Conservation (phyloP, 2,329 filamentous ascomycete species). For the Pseudogymnoascus sp. region DNA sequence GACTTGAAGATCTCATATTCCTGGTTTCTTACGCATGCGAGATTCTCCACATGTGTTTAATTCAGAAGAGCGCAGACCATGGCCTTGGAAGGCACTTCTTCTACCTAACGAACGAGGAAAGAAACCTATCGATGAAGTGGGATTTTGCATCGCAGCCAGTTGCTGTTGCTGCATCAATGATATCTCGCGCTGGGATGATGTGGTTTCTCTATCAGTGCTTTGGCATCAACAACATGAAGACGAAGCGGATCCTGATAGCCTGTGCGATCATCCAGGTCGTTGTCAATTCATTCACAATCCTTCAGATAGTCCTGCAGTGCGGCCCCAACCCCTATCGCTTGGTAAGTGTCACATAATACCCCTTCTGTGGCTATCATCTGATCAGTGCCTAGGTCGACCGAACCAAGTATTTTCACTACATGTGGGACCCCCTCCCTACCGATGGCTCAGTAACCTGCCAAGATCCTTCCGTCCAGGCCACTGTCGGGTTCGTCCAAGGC, state of each 20-base stretch:
- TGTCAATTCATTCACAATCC: constrained; percentile 28
- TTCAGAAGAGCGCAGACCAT: constrained; percentile 28
- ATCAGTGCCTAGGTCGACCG: constrained; percentile 18
- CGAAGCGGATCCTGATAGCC: constrained; percentile 28
- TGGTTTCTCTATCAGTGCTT: constrained; percentile 32
- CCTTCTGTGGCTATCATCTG: neutral
- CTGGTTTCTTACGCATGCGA: constrained; percentile 27
- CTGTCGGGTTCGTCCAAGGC: constrained; percentile 32
- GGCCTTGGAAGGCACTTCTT: constrained; percentile 30
- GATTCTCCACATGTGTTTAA: constrained; percentile 27
- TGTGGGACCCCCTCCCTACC: constrained; percentile 31
- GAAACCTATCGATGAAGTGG: constrained; percentile 25
- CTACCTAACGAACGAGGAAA: constrained; percentile 25
- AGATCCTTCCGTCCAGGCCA: constrained; percentile 28
- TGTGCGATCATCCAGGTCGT: constrained; percentile 29
- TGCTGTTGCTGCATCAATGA: constrained; percentile 29
- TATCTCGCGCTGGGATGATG: constrained; percentile 32
- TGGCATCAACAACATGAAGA: constrained; percentile 25
- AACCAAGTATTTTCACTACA: constrained; percentile 31
- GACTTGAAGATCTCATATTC: constrained; percentile 30
- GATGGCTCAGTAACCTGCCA: constrained; percentile 32
- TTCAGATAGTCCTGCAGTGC: constrained; percentile 32
- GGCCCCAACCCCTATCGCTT: constrained; percentile 29
- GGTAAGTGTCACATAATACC: constrained; percentile 14
- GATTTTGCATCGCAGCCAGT: constrained; percentile 24